Percentiles rank a stretch among this genome's conserved stretches.
These are phyloP conservation scores for Oropetium thomaeum DNA, from an alignment of 176 grass and related monocot species.

Conservation along the genomic window DNA sequence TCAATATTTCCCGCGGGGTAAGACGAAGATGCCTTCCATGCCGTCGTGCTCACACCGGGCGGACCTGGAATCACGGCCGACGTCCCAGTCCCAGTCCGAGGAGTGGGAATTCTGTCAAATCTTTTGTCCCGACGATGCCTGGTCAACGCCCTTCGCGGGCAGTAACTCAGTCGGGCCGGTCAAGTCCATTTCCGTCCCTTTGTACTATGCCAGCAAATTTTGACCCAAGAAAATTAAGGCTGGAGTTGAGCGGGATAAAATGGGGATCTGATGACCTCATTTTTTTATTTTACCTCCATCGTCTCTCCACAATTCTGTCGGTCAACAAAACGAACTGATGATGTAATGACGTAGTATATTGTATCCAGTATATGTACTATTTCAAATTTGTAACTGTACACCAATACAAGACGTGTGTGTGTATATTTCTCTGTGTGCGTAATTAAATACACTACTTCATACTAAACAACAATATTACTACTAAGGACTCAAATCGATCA, in stretches of 20 bases:
- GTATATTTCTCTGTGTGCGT: neutral
- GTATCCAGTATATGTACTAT: neutral
- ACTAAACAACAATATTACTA: neutral
- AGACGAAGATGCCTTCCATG: too few species aligned
- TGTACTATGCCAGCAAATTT: neutral
- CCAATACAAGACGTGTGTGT: neutral
- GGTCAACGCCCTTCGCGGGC: neutral
- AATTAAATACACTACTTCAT: constrained; percentile 13
- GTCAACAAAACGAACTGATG: neutral
- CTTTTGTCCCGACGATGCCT: too few species aligned
- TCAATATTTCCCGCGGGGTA: too few species aligned
- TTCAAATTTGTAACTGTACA: constrained; percentile 18
- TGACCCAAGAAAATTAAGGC: neutral
- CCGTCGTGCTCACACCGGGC: too few species aligned
- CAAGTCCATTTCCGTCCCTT: neutral
- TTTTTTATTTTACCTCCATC: neutral
- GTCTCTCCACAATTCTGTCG: neutral
- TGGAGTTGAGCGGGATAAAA: too few species aligned
- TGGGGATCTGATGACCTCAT: neutral
- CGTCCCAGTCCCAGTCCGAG: too few species aligned
- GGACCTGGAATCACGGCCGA: too few species aligned
- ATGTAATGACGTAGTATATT: neutral
- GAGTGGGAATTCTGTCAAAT: too few species aligned
- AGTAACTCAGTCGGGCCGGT: neutral
- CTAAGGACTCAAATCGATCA: neutral